These are phyloP conservation scores for Fusarium agapanthi DNA, from an alignment of 2,329 filamentous ascomycete genomes.

Conservation along the genomic window DNA sequence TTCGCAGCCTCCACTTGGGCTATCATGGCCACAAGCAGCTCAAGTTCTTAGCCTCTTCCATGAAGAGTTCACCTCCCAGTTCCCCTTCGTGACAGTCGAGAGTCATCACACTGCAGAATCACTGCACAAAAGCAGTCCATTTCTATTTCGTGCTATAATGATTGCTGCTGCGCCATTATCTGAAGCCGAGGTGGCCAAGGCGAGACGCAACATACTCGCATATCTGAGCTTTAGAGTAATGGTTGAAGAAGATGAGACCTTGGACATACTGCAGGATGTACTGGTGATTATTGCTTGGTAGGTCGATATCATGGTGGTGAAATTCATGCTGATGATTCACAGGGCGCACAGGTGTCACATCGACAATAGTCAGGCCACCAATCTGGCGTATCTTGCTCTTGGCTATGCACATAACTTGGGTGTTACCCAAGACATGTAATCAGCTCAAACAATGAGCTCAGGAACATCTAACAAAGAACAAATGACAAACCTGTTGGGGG, in stretches of 20 bases:
- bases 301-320: not conserved
- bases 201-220: slow-evolving; percentile 52
- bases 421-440: slow-evolving; percentile 39
- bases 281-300: slow-evolving; percentile 58
- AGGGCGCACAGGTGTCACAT: slow-evolving; percentile 50
- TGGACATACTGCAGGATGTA: slow-evolving; percentile 58
- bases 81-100: slow-evolving; percentile 51
- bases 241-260: slow-evolving; percentile 50
- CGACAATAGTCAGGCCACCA: slow-evolving; percentile 48
- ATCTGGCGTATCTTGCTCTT: slow-evolving; percentile 51
- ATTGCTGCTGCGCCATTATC: slow-evolving; percentile 48
- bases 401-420: slow-evolving; percentile 54
- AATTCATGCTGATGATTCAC: not conserved
- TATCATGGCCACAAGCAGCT: slow-evolving; percentile 52
- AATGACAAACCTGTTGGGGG: slow-evolving; percentile 46
- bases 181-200: slow-evolving; percentile 46
- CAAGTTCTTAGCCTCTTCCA: slow-evolving; percentile 48
- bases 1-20: slow-evolving; percentile 44
- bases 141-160: slow-evolving; percentile 51
- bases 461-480: slow-evolving; percentile 25
- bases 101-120: slow-evolving; percentile 42
- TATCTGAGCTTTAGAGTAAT: slow-evolving; percentile 55
- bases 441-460: slow-evolving; percentile 3
- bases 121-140: slow-evolving; percentile 48
- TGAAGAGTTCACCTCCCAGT: slow-evolving; percentile 46